Base-by-base conservation (phyloP, 164 flowering plant genomes). In the Protea cynaroides region DNA sequence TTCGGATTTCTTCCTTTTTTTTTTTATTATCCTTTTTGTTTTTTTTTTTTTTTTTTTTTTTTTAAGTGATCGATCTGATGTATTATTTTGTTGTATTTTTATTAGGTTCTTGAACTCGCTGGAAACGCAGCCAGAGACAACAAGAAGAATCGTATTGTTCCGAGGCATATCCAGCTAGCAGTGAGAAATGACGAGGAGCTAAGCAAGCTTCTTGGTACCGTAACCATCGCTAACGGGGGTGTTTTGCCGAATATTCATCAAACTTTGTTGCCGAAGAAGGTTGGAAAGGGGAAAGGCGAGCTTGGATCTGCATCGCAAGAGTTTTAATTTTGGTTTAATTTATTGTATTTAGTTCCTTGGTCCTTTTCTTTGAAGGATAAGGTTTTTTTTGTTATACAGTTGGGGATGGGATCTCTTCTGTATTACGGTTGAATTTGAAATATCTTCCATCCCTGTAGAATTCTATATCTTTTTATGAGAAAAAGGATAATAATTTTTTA, bases 91-190 rank as follows among this genome's bases (percentile, higher is more conserved):
- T 19, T 53, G 24, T 46, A 25, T 13, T 22, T 64, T 62, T 22
- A 59, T 22, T 47, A 86, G 90, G 87, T 86, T 25, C 73, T 86
- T 46, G 91, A 86, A 56, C 76, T 84, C 7, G 88, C 91, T 37
- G 91, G 88, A 11, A 86, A 84, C 55, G 90, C 86, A 1, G 91
- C 88, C 1, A 79, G 86, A 64, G 91, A 86, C 53, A 82, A 84
- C 81, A 86, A 84, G 80, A 86, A 86, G 84, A 84, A 62, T 19
- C 62, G 91, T 21, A 86, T 86, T 15, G 82, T 81, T 11, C 91
- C 91, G 4, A 79, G 91, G 79, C 91, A 86, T 61, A 84, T 86
- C 22, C 88, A 84, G 56, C 79, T 86, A 18, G 91, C 91, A 0
- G 91, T 86, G 68, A 78, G 86, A 75, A 86, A 86, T 25, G 89